Percentiles rank a stretch among this genome's conserved stretches.
These are phyloP conservation scores for Trichothecium sympodiale DNA, from an alignment of 2,329 filamentous ascomycete species.

Conservation along the genomic window DNA sequence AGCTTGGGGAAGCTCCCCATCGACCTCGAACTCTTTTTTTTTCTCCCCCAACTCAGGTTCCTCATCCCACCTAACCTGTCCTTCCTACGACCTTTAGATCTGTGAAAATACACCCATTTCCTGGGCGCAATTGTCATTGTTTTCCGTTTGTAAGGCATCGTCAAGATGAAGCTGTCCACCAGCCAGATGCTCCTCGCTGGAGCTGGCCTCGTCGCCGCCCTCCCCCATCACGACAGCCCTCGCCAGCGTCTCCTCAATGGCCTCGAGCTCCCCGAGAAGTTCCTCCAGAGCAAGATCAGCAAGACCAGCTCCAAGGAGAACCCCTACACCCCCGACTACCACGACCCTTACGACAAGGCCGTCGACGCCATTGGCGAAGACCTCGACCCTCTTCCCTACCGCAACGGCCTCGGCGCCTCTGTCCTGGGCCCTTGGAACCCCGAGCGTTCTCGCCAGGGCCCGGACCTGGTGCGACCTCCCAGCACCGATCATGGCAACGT, in stretches of 20 bases:
- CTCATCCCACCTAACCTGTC: not conserved
- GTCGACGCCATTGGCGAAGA: conserved; percentile 48
- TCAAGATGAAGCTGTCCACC: conserved; percentile 15
- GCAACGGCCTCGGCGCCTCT: conserved; percentile 52
- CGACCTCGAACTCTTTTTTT: not conserved
- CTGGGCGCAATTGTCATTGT: not conserved
- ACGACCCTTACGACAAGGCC: conserved; percentile 51
- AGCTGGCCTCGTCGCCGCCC: conserved; percentile 12
- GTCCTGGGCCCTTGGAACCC: conserved; percentile 61
- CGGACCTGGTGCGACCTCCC: conserved; percentile 60
- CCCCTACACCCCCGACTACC: conserved; percentile 49
- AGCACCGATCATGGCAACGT: conserved; percentile 63
- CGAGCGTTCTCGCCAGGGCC: conserved; percentile 56
- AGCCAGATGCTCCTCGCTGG: conserved; percentile 15
- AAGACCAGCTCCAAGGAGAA: conserved; percentile 17
- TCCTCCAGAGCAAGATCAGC: conserved; percentile 21
- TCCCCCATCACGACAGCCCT: conserved; percentile 35
- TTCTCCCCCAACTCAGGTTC: not conserved
- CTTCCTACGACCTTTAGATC: too few relatives aligned
- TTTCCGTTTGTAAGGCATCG: not conserved
- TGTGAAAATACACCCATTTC: not conserved
- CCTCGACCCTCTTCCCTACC: conserved; percentile 54
- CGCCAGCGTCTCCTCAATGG: conserved; percentile 42
- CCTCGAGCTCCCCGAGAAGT: conserved; percentile 30
- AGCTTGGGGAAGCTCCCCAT: not conserved